A percentile compares a stretch with the other conserved stretches of the same genome.
Conservation (phyloP, 2,329 filamentous ascomycete genomes). For the Penicillium decumbens region DNA sequence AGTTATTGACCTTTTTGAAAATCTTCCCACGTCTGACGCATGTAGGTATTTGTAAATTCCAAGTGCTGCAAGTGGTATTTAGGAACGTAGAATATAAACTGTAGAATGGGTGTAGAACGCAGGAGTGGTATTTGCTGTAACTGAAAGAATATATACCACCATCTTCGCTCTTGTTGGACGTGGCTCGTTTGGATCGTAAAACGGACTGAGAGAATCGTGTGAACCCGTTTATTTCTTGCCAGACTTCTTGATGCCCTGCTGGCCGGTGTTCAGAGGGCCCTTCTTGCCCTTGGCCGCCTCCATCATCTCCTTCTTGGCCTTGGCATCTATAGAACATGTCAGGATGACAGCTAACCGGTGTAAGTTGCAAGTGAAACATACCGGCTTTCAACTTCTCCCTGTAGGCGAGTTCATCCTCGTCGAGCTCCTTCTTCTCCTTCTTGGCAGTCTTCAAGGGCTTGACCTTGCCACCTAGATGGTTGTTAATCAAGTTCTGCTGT, state of each 20-base stretch:
- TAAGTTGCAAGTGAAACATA: conserved; percentile 44
- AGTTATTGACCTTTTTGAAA: neutral
- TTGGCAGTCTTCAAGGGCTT: conserved; percentile 86
- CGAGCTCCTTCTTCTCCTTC: conserved; percentile 75
- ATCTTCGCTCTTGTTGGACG: conserved; percentile 15
- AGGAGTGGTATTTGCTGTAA: conserved; percentile 4
- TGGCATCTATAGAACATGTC: conserved; percentile 58
- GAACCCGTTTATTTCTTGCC: conserved; percentile 73
- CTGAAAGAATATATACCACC: conserved; percentile 1
- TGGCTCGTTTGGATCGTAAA: conserved; percentile 24
- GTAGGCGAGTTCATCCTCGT: conserved; percentile 81
- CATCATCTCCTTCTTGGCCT: conserved; percentile 79
- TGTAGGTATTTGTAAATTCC: neutral
- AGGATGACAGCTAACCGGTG: conserved; percentile 4
- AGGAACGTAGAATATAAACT: neutral
- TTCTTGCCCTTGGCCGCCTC: conserved; percentile 72
- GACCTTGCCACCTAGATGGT: conserved; percentile 64
- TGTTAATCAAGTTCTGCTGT: conserved; percentile 17
- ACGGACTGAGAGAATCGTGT: conserved; percentile 1
- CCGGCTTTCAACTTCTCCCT: conserved; percentile 79
- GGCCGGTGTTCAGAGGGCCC: conserved; percentile 77
- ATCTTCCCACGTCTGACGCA: neutral
- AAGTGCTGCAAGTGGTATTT: neutral
- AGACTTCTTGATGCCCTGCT: conserved; percentile 94
- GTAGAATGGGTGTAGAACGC: neutral